Percentiles rank a stretch among this genome's conserved stretches.
Evolutionary conservation across 2,329 filamentous ascomycete species (phyloP).

Genomic region (Incumbomyces delicatus): DNA sequence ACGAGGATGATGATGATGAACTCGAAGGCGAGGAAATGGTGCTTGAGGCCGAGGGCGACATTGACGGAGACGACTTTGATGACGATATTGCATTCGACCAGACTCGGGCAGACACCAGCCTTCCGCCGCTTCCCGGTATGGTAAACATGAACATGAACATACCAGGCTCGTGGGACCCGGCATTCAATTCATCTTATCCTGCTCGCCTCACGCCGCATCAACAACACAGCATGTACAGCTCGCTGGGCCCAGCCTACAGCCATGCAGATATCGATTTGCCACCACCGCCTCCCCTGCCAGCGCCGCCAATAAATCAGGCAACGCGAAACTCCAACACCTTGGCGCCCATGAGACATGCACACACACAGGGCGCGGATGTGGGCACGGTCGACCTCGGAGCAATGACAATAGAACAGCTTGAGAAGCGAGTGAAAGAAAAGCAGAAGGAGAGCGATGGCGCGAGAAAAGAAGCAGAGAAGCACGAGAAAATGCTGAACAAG

Average conservation of each 20-base stretch:
- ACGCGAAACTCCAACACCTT: slow-evolving; percentile 27
- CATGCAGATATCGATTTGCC: not conserved
- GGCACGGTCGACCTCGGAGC: slow-evolving; percentile 25
- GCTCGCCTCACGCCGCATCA: slow-evolving; percentile 15
- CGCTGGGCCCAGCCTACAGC: not conserved
- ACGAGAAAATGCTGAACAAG: slow-evolving; percentile 32
- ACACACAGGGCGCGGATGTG: slow-evolving; percentile 20
- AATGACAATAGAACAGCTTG: slow-evolving; percentile 33
- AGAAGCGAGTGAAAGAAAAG: slow-evolving; percentile 30
- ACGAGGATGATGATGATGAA: slow-evolving; percentile 14
- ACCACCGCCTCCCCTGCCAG: not conserved
- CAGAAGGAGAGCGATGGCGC: slow-evolving; percentile 62
- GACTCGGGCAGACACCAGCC: slow-evolving; percentile 4
- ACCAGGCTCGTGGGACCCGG: slow-evolving; percentile 5
- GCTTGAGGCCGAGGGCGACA: slow-evolving; percentile 2
- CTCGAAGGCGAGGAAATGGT: slow-evolving; percentile 9
- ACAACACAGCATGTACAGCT: slow-evolving; percentile 13
- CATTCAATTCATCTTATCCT: not conserved
- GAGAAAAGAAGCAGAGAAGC: slow-evolving; percentile 53
- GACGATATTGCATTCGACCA: not conserved
- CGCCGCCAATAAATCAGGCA: slow-evolving; percentile 14
- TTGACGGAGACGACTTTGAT: not conserved
- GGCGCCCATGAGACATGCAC: slow-evolving; percentile 22
- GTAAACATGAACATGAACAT: not conserved
- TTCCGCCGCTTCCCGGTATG: slow-evolving; percentile 1